Evolutionary conservation across 2,329 filamentous ascomycete genomes (phyloP).

Genomic region (Thielaviopsis euricoi): DNA sequence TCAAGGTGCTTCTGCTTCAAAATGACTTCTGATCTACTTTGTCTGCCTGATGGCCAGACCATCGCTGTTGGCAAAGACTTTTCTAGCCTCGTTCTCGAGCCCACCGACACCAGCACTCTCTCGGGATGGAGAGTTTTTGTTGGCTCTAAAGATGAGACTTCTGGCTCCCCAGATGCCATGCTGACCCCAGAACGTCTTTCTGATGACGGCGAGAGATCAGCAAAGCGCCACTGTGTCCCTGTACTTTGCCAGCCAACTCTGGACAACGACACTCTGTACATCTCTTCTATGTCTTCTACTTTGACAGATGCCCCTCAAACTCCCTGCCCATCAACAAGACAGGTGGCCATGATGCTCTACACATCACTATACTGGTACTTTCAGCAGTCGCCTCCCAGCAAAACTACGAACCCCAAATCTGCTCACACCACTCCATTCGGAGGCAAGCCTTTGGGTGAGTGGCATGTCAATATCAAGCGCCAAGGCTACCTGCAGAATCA

Average conservation of each 20-base stretch:
- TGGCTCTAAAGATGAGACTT: constrained; percentile 41
- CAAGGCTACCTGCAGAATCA: constrained; percentile 78
- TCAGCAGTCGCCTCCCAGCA: constrained; percentile 61
- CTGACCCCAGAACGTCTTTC: constrained; percentile 15
- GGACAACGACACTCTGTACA: constrained; percentile 67
- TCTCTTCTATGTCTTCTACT: constrained; percentile 80
- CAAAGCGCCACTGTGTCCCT: constrained; percentile 13
- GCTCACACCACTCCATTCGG: constrained; percentile 47
- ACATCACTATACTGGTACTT: constrained; percentile 95
- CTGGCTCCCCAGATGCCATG: constrained; percentile 13
- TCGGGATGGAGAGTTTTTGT: constrained; percentile 83
- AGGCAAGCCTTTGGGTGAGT: constrained; percentile 68
- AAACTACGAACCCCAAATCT: constrained; percentile 40
- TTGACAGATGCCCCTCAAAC: constrained; percentile 66
- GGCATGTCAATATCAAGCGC: constrained; percentile 67
- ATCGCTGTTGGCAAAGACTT: constrained; percentile 74
- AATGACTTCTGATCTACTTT: constrained; percentile 31
- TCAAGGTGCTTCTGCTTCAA: too few relatives aligned
- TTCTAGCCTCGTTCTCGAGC: constrained; percentile 80
- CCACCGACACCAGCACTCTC: constrained; percentile 57
- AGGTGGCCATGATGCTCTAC: constrained; percentile 96
- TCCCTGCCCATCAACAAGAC: constrained; percentile 62
- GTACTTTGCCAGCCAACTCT: constrained; percentile 53
- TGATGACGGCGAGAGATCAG: constrained; percentile 15
- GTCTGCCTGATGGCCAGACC: constrained; percentile 76